Base-by-base conservation (phyloP, 148 eudicot genomes). In the Chenopodium album region DNA sequence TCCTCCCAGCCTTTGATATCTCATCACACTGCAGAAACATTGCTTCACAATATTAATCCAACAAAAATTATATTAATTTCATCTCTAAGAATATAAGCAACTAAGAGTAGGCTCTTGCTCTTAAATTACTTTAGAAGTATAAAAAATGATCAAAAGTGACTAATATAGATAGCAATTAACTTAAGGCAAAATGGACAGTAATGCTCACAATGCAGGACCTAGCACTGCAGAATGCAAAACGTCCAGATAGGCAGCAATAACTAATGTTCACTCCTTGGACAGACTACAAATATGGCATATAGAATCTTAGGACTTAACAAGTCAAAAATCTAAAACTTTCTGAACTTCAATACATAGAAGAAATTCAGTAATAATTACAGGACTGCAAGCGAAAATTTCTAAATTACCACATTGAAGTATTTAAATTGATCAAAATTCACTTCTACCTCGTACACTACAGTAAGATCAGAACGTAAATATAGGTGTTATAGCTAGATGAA, bases 21-120 rank as follows among this genome's bases (percentile, higher is more conserved):
- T 91, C 93, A 89, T 93, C 93, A 84, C 90, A 89, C 97, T 93
- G 91, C 87, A 86, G 26, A 41, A 89, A 41, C 46, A 81, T 41
- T 22, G 62, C 29, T 29, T 7, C n/a, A 79, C n/a, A 34, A 13
- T 17, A 46, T 60, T 14, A 60, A 50, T n/a, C 12, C 63, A 32
- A 28, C 64, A 20, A 22, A 28, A 1, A 62, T 47, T n/a, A 82
- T 66, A 75, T 17, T 65, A 46, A 11, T 46, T 23, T 23, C 0
- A 79, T 23, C 71, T 34, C 28, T 54, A 19, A 50, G 31, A 28
- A 71, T 4, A 1, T 2, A 37, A 63, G 70, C 69, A 77, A 28
- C 47, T n/a, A 28, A 31, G 52, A 81, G 78, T 20, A 48, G 2
- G 16, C 44, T 46, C 63, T 52, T 34, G 16, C 44, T 46, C 63